Base-by-base conservation (phyloP, 352 stramenopile genomes). In the Pythium aphanidermatum region DNA sequence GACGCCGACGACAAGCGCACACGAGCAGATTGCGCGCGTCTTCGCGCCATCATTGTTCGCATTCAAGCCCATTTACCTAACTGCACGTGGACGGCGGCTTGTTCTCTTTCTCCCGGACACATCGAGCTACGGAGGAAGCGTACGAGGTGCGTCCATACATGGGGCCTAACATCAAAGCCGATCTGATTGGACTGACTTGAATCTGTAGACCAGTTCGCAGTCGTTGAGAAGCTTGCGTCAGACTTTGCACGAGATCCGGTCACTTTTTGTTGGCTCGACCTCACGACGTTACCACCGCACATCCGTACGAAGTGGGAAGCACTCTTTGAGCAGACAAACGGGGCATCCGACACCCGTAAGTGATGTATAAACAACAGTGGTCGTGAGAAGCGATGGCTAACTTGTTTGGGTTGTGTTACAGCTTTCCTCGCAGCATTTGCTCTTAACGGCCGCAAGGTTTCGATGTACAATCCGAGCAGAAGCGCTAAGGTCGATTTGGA, bases 201-300 rank as follows among this genome's bases (percentile, higher is more conserved):
- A n/a, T 58, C 9, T 0, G 23, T 33, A 91, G 79, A 87, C 16
- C 82, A 93, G 60, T 85, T 87, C 38, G 60, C 46, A 13, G 33
- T 74, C 14, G 65, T 88, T 10, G 77, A 90, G 36, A 83, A 74
- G 25, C 58, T 88, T 0, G 71, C 78, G 3, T 63, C 50, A 9
- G 76, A 86, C 49, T 88, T 89, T 46, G 66, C 70, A 20, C 69
- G 62, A 23, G 82, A 93, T 46, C 78, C 82, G 8, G 34, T 93
- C 12, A 87, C 74, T 4, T 88, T 90, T 46, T 87, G 70, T 46
- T 93, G 82, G 82, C 37, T 83, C 16, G 73, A 93, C 44, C 24
- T 89, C 21, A 55, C 59, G 14, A 35, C 48, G 17, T 47, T 66
- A 11, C 26, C 63, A 1, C 9, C 48, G 3, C 43, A 55, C 10